A percentile compares a stretch with the other conserved stretches of the same genome.
phyloP scores from a whole-genome alignment of 2,329 filamentous ascomycete species.

The Pezicula neosporulosa region DNA sequence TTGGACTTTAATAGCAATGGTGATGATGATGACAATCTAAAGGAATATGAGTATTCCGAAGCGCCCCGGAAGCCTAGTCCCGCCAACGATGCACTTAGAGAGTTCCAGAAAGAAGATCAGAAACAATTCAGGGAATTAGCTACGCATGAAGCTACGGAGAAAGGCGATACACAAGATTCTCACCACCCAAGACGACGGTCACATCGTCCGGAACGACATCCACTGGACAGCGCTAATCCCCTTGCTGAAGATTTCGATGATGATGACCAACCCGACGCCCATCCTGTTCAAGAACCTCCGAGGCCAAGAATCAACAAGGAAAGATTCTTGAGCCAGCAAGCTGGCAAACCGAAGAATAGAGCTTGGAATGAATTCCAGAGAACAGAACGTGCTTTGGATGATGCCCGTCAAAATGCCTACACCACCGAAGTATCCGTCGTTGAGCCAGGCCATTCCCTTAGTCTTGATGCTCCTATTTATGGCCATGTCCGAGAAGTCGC shows the following conservation, averaged over 20 bases:
- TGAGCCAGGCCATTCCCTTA: conserved; percentile 16
- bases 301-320: conserved; percentile 13
- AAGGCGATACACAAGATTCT: too few relatives aligned
- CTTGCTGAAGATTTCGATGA: too few relatives aligned
- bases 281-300: neutral
- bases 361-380: conserved; percentile 9
- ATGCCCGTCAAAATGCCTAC: conserved; percentile 17
- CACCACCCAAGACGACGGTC: too few relatives aligned
- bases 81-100: too few relatives aligned
- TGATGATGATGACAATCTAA: too few relatives aligned
- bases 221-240: too few relatives aligned
- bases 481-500: conserved; percentile 13
- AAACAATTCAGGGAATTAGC: too few relatives aligned
- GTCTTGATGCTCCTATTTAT: conserved; percentile 16
- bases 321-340: conserved; percentile 2
- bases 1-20: neutral
- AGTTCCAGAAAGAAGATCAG: too few relatives aligned
- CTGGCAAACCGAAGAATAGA: neutral
- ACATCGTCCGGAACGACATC: too few relatives aligned
- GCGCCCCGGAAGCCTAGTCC: too few relatives aligned
- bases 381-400: conserved; percentile 12
- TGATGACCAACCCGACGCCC: neutral
- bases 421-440: conserved; percentile 18
- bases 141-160: too few relatives aligned
- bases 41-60: too few relatives aligned